Percentiles rank a stretch among this genome's conserved stretches.
Conservation (phyloP, 2,329 filamentous ascomycete genomes). For the Botryotinia convoluta region DNA sequence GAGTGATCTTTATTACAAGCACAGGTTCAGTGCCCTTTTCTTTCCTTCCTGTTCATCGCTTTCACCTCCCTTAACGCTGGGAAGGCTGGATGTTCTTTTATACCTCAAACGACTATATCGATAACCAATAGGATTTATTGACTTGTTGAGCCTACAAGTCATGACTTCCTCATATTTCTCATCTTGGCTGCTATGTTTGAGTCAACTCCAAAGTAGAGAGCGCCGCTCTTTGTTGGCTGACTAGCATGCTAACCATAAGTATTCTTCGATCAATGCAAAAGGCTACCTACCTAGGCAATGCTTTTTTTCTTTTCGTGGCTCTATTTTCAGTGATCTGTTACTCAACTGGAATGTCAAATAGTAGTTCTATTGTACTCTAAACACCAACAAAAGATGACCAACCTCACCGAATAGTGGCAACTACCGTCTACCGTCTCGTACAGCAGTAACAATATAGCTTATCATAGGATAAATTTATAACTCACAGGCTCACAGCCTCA, state of each 20-base stretch:
- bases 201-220: neutral
- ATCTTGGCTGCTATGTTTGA: neutral
- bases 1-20: neutral
- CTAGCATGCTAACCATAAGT: neutral
- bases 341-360: neutral
- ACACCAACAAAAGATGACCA: neutral
- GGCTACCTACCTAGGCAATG: neutral
- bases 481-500: slow-evolving; percentile 4
- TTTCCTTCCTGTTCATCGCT: neutral
- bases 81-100: neutral
- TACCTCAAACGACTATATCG: neutral
- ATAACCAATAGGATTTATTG: neutral
- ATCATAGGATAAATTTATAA: neutral
- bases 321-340: neutral
- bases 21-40: neutral
- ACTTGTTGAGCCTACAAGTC: neutral
- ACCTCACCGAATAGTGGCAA: slow-evolving; percentile 1
- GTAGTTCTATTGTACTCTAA: neutral
- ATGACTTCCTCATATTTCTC: neutral
- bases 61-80: neutral
- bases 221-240: neutral
- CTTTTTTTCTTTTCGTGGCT: neutral
- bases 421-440: neutral
- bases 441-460: neutral
- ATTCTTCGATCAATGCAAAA: neutral